Conservation (phyloP, 2,329 filamentous ascomycete species). For the Helotiales sp. region DNA sequence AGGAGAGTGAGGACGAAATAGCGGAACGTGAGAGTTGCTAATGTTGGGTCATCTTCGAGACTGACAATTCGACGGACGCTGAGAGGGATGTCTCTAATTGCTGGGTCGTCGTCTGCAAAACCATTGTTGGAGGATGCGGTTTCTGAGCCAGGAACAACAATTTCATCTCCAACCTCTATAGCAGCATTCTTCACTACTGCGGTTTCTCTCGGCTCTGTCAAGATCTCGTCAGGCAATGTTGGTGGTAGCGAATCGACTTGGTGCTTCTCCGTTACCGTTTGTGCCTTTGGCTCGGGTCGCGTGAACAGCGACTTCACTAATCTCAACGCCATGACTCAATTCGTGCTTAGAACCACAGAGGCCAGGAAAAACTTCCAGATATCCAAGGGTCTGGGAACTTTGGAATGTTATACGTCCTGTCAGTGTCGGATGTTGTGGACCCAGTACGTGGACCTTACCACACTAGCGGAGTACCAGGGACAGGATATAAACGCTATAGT, state of each 20-base stretch:
- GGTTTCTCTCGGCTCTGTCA: neutral
- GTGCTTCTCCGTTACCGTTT: neutral
- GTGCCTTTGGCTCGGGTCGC: neutral
- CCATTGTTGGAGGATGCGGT: neutral
- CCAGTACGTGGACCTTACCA: neutral
- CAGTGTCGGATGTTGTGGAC: neutral
- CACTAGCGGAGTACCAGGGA: neutral
- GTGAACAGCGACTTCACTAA: neutral
- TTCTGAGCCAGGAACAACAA: neutral
- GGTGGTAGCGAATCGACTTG: neutral
- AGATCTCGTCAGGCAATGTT: neutral
- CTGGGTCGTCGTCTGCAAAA: neutral
- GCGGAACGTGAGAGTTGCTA: neutral
- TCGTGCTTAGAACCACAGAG: too few species aligned
- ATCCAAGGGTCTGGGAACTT: too few species aligned
- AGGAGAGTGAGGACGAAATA: slow-evolving; percentile 1
- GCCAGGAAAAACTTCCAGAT: too few species aligned
- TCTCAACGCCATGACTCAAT: neutral
- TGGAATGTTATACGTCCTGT: too few species aligned
- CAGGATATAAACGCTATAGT: neutral
- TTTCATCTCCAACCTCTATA: neutral
- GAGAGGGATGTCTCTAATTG: neutral
- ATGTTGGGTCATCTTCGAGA: neutral
- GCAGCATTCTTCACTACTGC: neutral
- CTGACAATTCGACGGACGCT: slow-evolving; percentile 1